Percentiles rank a stretch among this genome's conserved stretches.
Conservation (phyloP, 2,329 filamentous ascomycete genomes). For the Penicillium sp. region DNA sequence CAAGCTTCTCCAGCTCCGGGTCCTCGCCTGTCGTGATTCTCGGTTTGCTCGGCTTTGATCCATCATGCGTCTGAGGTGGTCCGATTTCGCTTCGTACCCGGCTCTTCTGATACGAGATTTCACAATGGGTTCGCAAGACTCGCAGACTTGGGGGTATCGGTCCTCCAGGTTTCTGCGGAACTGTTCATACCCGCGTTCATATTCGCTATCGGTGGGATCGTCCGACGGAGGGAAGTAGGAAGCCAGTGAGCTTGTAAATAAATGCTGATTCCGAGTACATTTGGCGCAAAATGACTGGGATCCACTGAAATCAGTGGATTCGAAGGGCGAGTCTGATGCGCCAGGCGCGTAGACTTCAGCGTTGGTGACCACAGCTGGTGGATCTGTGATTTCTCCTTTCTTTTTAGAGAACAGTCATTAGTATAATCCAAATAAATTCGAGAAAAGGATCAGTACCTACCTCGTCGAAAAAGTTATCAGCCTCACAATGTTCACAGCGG, state of each 20-base stretch:
- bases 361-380: constrained; percentile 62
- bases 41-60: constrained; percentile 54
- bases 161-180: constrained; percentile 73
- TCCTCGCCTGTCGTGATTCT: constrained; percentile 30
- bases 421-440: constrained; percentile 13
- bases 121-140: constrained; percentile 72
- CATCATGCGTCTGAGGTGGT: constrained; percentile 72
- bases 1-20: constrained; percentile 45
- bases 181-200: constrained; percentile 65
- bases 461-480: constrained; percentile 84
- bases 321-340: constrained; percentile 48
- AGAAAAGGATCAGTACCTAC: constrained; percentile 49
- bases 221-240: constrained; percentile 69
- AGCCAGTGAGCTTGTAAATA: constrained; percentile 71
- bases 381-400: constrained; percentile 87
- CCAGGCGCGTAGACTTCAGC: constrained; percentile 33
- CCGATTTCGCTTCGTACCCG: constrained; percentile 79
- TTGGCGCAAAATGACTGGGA: constrained; percentile 64
- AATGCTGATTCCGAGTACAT: constrained; percentile 84
- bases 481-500: constrained; percentile 74
- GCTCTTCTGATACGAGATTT: constrained; percentile 66
- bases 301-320: constrained; percentile 31
- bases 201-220: constrained; percentile 66
- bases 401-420: constrained; percentile 35
- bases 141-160: constrained; percentile 86